These are phyloP conservation scores for Carex scoparia DNA, from an alignment of 176 grass and related monocot genomes.

Conservation along the genomic window DNA sequence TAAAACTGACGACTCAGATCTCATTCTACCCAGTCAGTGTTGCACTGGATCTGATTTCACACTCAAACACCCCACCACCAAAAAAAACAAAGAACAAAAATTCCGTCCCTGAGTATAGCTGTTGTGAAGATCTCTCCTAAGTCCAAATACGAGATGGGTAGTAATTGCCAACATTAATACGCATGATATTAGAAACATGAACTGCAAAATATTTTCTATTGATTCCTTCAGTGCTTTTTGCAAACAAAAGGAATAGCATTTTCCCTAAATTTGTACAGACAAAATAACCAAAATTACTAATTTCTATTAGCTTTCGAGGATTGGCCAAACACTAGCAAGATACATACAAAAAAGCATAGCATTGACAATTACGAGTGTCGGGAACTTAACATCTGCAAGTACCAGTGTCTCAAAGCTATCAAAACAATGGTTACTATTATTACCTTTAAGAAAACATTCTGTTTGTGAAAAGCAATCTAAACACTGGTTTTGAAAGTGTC, in stretches of 20 bases:
- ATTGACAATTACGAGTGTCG: background rate
- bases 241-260: background rate
- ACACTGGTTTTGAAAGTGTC: background rate
- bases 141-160: background rate
- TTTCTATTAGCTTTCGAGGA: background rate
- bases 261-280: background rate
- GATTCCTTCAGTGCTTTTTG: background rate
- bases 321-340: background rate
- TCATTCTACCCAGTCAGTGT: too few relatives aligned
- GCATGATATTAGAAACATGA: background rate
- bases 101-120: too few relatives aligned
- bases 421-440: background rate
- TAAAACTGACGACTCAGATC: too few relatives aligned
- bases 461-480: background rate
- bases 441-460: background rate
- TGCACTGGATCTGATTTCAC: too few relatives aligned
- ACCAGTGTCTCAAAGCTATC: background rate
- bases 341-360: constrained; percentile 3
- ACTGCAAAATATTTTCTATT: background rate
- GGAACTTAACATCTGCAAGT: background rate
- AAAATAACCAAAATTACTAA: background rate
- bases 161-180: background rate
- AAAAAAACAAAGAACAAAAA: too few relatives aligned
- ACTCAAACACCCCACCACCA: too few relatives aligned
- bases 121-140: too few relatives aligned